phyloP scores from a whole-genome alignment of 495 filamentous ascomycete species.

The Platismatia glauca region DNA sequence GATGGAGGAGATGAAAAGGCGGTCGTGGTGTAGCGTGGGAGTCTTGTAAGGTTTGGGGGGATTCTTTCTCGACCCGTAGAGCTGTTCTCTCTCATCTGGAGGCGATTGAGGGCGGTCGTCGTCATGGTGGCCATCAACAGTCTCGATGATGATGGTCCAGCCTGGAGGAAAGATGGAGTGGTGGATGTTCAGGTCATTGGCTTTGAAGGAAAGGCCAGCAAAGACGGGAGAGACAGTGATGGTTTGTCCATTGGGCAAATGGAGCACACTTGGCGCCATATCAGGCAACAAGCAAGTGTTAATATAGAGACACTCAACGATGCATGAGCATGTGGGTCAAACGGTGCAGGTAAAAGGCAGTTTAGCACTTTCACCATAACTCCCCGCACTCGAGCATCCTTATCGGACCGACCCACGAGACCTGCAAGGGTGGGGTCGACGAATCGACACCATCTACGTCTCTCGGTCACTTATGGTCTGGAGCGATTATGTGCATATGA shows the following conservation, averaged over 20 bases:
- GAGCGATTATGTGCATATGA: not conserved
- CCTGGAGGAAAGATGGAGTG: conserved; percentile 68
- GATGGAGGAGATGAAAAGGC: conserved; percentile 82
- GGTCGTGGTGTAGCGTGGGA: conserved; percentile 69
- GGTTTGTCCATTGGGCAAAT: conserved; percentile 80
- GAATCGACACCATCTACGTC: not conserved
- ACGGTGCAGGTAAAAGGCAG: not conserved
- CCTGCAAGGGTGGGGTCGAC: no score
- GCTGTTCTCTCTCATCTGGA: conserved; percentile 22
- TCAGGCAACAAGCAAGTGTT: no score
- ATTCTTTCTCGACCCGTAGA: conserved; percentile 12
- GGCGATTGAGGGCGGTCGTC: conserved; percentile 20
- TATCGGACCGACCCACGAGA: not conserved
- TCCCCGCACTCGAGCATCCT: not conserved
- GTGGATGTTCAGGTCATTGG: conserved; percentile 59
- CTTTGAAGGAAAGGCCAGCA: conserved; percentile 80
- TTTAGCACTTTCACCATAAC: not conserved
- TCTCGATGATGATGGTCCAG: conserved; percentile 79
- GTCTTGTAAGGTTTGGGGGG: conserved; percentile 55
- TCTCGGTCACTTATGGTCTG: not conserved
- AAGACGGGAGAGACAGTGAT: conserved; percentile 76
- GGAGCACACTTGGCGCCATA: conserved; percentile 29
- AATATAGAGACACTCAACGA: not conserved
- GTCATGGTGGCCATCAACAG: conserved; percentile 46
- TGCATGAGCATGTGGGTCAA: not conserved